These are phyloP conservation scores for Balakata baccata DNA, from an alignment of 345 rosid genomes.

Conservation along the genomic window DNA sequence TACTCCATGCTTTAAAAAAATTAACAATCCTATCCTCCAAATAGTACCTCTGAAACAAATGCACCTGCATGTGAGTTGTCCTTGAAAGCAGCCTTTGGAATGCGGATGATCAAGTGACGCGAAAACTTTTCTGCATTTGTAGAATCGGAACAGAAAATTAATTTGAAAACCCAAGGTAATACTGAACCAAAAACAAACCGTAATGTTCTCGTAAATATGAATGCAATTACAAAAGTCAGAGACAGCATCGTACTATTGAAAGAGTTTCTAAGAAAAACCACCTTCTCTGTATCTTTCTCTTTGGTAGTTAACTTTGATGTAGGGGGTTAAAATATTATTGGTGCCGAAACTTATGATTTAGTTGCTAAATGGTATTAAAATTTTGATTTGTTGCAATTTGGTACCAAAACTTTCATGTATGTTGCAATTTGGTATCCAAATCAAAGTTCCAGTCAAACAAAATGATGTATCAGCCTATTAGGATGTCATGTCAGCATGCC, in stretches of 20 bases:
- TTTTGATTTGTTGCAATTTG: too few relatives aligned
- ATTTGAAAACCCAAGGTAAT: slow-evolving; percentile 1
- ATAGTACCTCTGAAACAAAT: slow-evolving; percentile 86
- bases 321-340: too few relatives aligned
- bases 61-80: slow-evolving; percentile 91
- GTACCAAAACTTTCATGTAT: too few relatives aligned
- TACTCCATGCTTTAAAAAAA: not conserved
- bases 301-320: not conserved
- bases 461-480: too few relatives aligned
- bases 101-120: slow-evolving; percentile 70
- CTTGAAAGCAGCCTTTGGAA: slow-evolving; percentile 82
- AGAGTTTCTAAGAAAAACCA: not conserved
- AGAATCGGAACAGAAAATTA: not conserved
- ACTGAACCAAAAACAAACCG: not conserved
- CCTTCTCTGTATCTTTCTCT: not conserved
- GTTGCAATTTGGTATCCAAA: too few relatives aligned
- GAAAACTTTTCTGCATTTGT: slow-evolving; percentile 80
- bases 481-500: too few relatives aligned
- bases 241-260: not conserved
- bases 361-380: too few relatives aligned
- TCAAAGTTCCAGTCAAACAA: too few relatives aligned
- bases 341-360: too few relatives aligned
- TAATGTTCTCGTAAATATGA: not conserved
- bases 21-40: slow-evolving; percentile 8
- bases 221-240: not conserved